A percentile compares a stretch with the other conserved stretches of the same genome.
Conservation (phyloP, 306 rosid genomes). For the Citrullus colocynthis region DNA sequence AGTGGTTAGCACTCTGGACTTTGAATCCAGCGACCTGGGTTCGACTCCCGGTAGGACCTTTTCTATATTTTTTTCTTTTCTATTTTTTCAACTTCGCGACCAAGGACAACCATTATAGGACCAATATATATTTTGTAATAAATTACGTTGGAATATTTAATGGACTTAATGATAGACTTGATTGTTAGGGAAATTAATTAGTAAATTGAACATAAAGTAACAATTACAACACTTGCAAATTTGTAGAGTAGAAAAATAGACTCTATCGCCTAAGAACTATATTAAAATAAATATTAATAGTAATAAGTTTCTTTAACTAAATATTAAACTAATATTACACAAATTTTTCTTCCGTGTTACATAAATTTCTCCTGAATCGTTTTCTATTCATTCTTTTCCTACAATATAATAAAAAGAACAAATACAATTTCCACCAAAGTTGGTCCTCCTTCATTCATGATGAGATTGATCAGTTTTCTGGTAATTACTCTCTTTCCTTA, state of each 20-base stretch:
- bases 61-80: neutral
- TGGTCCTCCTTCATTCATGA: slow-evolving; percentile 24
- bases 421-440: neutral
- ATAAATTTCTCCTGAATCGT: neutral
- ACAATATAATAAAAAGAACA: neutral
- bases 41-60: slow-evolving; percentile 35
- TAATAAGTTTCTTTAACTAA: neutral
- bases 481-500: slow-evolving; percentile 42
- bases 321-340: neutral
- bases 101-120: no score
- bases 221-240: neutral
- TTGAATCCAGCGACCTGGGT: slow-evolving; percentile 38
- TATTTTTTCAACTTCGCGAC: no score
- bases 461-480: slow-evolving; percentile 13
- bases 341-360: neutral
- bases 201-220: neutral
- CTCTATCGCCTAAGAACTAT: neutral
- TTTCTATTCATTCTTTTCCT: neutral
- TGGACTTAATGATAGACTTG: neutral
- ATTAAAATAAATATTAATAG: neutral
- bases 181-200: no score
- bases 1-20: slow-evolving; percentile 45
- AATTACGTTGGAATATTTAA: neutral
- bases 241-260: no score
- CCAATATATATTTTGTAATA: no score